Evolutionary conservation across 495 filamentous ascomycete genomes (phyloP).

Genomic region (Aspergillus sclerotiicarbonarius): DNA sequence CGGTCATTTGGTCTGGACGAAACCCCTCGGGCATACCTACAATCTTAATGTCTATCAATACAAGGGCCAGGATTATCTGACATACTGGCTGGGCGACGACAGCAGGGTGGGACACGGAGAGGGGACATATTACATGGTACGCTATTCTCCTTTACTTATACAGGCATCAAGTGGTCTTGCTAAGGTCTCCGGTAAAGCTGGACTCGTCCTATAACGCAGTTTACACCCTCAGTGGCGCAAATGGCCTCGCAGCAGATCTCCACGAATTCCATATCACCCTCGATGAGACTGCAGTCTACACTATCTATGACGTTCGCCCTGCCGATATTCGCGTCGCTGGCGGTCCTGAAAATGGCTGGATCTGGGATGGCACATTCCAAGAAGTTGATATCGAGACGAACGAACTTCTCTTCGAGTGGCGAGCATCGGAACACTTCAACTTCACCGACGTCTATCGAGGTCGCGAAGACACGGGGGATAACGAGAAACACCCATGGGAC

Average conservation of each 20-base stretch:
- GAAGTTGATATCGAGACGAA: slow-evolving; percentile 48
- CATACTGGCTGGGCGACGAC: slow-evolving; percentile 53
- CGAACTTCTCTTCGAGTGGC: slow-evolving; percentile 40
- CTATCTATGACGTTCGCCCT: slow-evolving; percentile 43
- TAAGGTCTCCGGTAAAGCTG: slow-evolving; percentile 28
- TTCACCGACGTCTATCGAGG: slow-evolving; percentile 26
- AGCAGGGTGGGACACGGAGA: slow-evolving; percentile 45
- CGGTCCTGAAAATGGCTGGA: slow-evolving; percentile 45
- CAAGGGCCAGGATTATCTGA: slow-evolving; percentile 43
- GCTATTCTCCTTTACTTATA: slow-evolving; percentile 5
- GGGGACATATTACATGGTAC: slow-evolving; percentile 50
- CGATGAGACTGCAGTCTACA: slow-evolving; percentile 51
- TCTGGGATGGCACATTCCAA: slow-evolving; percentile 51
- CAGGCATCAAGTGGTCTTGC: neutral
- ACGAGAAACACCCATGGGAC: slow-evolving; percentile 36
- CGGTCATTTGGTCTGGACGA: slow-evolving; percentile 45
- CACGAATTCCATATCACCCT: slow-evolving; percentile 50
- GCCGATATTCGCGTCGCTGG: slow-evolving; percentile 41
- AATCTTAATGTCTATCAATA: slow-evolving; percentile 42
- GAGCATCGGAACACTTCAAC: slow-evolving; percentile 39
- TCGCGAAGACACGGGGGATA: slow-evolving; percentile 24
- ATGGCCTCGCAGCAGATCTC: slow-evolving; percentile 31
- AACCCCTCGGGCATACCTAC: slow-evolving; percentile 34
- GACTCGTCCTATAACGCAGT: slow-evolving; percentile 48
- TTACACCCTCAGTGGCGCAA: slow-evolving; percentile 38